Conservation (phyloP, 805 yeast genomes). For the Candida nitratophila region DNA sequence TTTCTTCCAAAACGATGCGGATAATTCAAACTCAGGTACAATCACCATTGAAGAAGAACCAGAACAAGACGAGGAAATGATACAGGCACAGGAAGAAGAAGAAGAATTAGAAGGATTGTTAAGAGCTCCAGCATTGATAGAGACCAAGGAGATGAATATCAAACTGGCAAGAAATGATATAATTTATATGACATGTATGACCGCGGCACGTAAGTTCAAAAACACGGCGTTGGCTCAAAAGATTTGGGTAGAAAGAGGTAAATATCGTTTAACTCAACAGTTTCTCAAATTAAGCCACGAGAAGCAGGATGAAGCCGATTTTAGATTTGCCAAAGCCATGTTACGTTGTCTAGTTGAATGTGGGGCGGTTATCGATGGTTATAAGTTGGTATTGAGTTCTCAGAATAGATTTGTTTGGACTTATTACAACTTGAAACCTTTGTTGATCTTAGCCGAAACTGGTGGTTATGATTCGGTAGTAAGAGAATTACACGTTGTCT, state of each 20-base stretch:
- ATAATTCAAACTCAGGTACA: conserved; percentile 9
- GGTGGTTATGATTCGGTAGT: conserved; percentile 36
- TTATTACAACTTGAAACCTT: conserved; percentile 34
- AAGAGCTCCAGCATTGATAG: too few species aligned
- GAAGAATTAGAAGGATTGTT: too few species aligned
- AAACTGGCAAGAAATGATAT: conserved; percentile 36
- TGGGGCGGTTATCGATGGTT: conserved; percentile 60
- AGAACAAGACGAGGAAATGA: conserved; percentile 2
- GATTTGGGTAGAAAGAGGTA: conserved; percentile 77
- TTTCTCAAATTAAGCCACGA: conserved; percentile 37
- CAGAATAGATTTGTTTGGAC: conserved; percentile 67
- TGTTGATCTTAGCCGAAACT: conserved; percentile 31
- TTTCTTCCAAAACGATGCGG: conserved; percentile 21
- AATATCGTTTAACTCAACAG: conserved; percentile 45
- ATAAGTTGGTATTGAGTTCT: conserved; percentile 60
- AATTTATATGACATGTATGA: conserved; percentile 53
- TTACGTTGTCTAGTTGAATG: conserved; percentile 49
- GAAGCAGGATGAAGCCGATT: conserved; percentile 42
- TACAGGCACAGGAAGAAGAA: too few species aligned
- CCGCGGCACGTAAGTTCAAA: conserved; percentile 54
- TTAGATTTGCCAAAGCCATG: conserved; percentile 68
- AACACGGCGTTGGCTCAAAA: conserved; percentile 52
- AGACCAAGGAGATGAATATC: conserved; percentile 11
- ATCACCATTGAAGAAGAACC: conserved; percentile 15
- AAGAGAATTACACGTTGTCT: conserved; percentile 18